Conservation (phyloP, 495 filamentous ascomycete genomes). For the Hypoxylon cercidicola region DNA sequence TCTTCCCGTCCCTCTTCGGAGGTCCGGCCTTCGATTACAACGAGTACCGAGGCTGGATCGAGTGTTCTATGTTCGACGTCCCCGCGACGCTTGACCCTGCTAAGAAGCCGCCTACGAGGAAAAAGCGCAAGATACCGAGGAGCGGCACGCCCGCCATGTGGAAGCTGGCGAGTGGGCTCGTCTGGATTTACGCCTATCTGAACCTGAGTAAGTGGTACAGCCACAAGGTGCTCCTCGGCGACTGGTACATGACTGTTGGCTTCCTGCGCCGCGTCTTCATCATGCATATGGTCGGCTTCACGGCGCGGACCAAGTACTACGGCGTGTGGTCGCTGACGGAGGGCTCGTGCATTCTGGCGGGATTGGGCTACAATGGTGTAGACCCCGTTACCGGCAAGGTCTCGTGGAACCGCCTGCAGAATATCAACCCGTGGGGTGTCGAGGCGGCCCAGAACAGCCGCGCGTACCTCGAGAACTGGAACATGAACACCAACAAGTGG, state of each 20-base stretch:
- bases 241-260: conserved; percentile 70
- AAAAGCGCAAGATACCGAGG: conserved; percentile 93
- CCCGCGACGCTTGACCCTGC: conserved; percentile 79
- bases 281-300: conserved; percentile 83
- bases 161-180: conserved; percentile 75
- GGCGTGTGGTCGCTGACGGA: conserved; percentile 94
- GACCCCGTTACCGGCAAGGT: conserved; percentile 83
- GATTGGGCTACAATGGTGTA: conserved; percentile 93
- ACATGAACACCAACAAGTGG: conserved; percentile 99
- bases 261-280: conserved; percentile 78
- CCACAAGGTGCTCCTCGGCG: conserved; percentile 65
- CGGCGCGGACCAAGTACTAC: conserved; percentile 90
- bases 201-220: conserved; percentile 76
- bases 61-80: conserved; percentile 92
- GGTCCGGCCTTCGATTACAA: conserved; percentile 94
- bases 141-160: conserved; percentile 85
- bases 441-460: conserved; percentile 92
- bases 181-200: conserved; percentile 84
- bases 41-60: conserved; percentile 92
- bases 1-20: conserved; percentile 89
- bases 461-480: conserved; percentile 91
- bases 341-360: conserved; percentile 92
- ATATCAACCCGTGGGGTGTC: conserved; percentile 82
- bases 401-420: conserved; percentile 88
- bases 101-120: conserved; percentile 83